Percentiles rank a stretch among this genome's conserved stretches.
Evolutionary conservation across 441 rosid species (phyloP).

Genomic region (Gossypium davidsonii): DNA sequence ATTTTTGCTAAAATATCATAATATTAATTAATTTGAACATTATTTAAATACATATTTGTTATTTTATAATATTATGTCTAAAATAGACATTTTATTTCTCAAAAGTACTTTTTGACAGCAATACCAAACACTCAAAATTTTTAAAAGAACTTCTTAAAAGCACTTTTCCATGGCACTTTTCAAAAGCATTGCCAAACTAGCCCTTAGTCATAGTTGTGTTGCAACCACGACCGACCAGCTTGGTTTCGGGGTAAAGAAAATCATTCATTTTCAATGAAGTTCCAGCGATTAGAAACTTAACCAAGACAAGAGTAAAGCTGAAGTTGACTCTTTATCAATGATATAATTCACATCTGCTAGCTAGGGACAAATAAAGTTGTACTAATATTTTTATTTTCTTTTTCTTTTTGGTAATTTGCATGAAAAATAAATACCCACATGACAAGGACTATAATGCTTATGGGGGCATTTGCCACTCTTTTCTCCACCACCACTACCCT

Average conservation of each 20-base stretch:
- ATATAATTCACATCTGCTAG: neutral
- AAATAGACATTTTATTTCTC: too few species aligned
- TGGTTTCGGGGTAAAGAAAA: neutral
- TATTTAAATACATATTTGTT: too few species aligned
- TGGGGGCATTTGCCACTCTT: neutral
- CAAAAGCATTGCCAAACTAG: too few species aligned
- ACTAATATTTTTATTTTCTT: neutral
- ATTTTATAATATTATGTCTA: too few species aligned
- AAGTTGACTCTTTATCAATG: neutral
- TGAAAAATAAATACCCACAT: neutral
- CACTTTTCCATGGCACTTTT: too few species aligned
- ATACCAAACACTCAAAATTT: too few species aligned
- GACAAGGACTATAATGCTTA: conserved; percentile 8
- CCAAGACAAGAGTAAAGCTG: neutral
- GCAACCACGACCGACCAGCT: neutral
- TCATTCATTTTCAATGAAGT: neutral
- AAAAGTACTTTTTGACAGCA: too few species aligned
- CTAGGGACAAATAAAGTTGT: neutral
- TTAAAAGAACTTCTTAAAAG: too few species aligned
- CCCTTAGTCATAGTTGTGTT: neutral
- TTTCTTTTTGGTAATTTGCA: neutral
- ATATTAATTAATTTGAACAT: too few species aligned
- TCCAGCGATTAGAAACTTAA: neutral
- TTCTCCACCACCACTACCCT: conserved; percentile 15
- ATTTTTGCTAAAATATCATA: too few species aligned